Evolutionary conservation across 129 eudicot species (phyloP).

Genomic region (Silybum marianum): DNA sequence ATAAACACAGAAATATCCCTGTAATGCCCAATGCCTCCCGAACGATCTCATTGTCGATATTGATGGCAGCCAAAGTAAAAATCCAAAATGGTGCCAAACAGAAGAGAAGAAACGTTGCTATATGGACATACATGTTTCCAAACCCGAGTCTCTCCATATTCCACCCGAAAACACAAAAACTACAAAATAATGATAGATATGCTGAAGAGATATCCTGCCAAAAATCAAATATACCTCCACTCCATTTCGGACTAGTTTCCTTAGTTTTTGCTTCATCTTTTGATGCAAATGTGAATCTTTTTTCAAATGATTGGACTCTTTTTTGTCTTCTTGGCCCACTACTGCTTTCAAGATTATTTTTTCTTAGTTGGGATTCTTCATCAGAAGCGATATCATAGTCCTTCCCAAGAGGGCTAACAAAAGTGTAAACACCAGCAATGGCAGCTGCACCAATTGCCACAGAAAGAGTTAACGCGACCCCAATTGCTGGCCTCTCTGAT

Average conservation of each 20-base stretch:
- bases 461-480: slow-evolving; percentile 45
- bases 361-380: slow-evolving; percentile 42
- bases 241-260: slow-evolving; percentile 49
- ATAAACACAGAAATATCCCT: slow-evolving; percentile 45
- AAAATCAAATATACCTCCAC: slow-evolving; percentile 49
- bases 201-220: slow-evolving; percentile 55
- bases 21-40: slow-evolving; percentile 43
- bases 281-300: slow-evolving; percentile 31
- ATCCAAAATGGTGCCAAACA: slow-evolving; percentile 67
- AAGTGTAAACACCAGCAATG: slow-evolving; percentile 50
- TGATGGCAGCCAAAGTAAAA: slow-evolving; percentile 53
- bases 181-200: slow-evolving; percentile 47
- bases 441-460: slow-evolving; percentile 62
- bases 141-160: slow-evolving; percentile 66
- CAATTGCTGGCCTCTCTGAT: slow-evolving; percentile 51
- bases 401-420: slow-evolving; percentile 61
- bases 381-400: slow-evolving; percentile 44
- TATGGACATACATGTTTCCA: slow-evolving; percentile 63
- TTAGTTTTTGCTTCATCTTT: slow-evolving; percentile 29
- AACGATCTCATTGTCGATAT: slow-evolving; percentile 45
- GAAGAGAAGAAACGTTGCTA: slow-evolving; percentile 51
- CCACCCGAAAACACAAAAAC: slow-evolving; percentile 64
- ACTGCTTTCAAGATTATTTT: slow-evolving; percentile 23
- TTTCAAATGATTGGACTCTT: slow-evolving; percentile 28
- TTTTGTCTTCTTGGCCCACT: slow-evolving; percentile 21